Conservation (phyloP, 345 rosid species). For the Geranium rotundifolium region DNA sequence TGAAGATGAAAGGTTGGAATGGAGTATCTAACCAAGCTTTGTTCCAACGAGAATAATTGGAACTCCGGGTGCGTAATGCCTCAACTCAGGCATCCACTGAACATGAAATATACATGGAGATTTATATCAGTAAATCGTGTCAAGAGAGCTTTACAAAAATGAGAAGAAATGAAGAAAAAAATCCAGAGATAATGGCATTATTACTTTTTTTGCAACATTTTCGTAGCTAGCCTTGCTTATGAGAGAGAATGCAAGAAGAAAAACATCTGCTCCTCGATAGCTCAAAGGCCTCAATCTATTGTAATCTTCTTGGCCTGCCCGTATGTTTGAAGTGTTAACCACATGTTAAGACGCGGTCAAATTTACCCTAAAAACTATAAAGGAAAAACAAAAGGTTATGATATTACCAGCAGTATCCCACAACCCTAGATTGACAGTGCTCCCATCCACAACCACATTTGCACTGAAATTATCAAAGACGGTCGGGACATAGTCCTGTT, state of each 20-base stretch:
- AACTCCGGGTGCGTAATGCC: constrained; percentile 56
- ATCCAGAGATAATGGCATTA: not conserved
- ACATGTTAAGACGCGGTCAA: not conserved
- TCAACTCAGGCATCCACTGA: constrained; percentile 39
- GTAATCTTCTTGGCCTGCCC: constrained; percentile 39
- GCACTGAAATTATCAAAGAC: constrained; percentile 42
- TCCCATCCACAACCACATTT: constrained; percentile 38
- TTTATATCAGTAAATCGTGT: not conserved
- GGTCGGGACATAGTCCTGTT: constrained; percentile 39
- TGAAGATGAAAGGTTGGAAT: not conserved
- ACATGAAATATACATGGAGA: constrained; percentile 3
- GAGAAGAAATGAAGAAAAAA: not conserved
- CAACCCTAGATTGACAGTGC: constrained; percentile 33
- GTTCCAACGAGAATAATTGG: constrained; percentile 81
- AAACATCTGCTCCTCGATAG: constrained; percentile 39
- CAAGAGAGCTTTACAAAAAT: not conserved
- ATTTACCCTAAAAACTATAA: not conserved
- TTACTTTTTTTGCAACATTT: constrained; percentile 30
- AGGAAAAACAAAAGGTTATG: not conserved
- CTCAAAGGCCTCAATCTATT: constrained; percentile 40
- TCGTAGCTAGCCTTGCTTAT: constrained; percentile 42
- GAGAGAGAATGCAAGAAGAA: constrained; percentile 36
- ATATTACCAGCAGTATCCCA: constrained; percentile 40
- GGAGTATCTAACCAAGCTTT: constrained; percentile 49
- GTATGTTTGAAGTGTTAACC: not conserved